A percentile compares a stretch with the other conserved stretches of the same genome.
phyloP scores from a whole-genome alignment of 352 stramenopile genomes.

The Phytophthora sp. region DNA sequence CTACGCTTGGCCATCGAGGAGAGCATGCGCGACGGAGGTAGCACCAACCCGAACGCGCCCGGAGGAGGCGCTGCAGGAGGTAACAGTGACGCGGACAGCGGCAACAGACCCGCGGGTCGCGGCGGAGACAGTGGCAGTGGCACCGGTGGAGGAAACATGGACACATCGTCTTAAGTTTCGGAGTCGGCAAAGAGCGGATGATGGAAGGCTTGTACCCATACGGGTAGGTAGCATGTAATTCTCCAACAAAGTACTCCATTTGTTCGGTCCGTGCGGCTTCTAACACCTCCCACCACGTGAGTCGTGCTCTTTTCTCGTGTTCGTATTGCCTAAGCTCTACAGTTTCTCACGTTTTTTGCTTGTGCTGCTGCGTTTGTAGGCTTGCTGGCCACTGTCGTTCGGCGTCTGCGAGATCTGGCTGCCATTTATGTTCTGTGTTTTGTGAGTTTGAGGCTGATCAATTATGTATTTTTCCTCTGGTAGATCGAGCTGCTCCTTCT shows the following conservation, averaged over 20 bases:
- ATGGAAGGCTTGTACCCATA: conserved; percentile 27
- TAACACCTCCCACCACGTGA: conserved; percentile 28
- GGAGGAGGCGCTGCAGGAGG: conserved; percentile 36
- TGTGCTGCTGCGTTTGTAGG: conserved; percentile 29
- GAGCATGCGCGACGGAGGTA: conserved; percentile 80
- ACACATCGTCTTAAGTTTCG: conserved; percentile 51
- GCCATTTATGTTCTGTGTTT: not conserved
- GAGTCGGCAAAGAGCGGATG: conserved; percentile 10
- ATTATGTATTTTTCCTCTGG: not conserved
- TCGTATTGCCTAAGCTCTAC: not conserved
- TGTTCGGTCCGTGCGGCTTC: conserved; percentile 24
- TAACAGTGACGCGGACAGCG: conserved; percentile 45
- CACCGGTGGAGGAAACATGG: conserved; percentile 44
- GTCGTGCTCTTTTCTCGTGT: conserved; percentile 11
- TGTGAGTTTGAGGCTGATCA: not conserved
- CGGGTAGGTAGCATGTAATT: conserved; percentile 51
- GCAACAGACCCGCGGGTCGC: conserved; percentile 31
- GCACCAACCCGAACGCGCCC: conserved; percentile 40
- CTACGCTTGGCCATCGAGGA: conserved; percentile 87
- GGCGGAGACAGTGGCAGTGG: conserved; percentile 32
- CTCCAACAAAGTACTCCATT: conserved; percentile 37
- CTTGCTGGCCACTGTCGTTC: conserved; percentile 13
- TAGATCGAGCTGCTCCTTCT: conserved; percentile 4
- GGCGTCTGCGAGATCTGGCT: conserved; percentile 4
- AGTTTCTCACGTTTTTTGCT: conserved; percentile 22